phyloP scores from a whole-genome alignment of 2,329 filamentous ascomycete genomes.

The Phialocephala subalpina region DNA sequence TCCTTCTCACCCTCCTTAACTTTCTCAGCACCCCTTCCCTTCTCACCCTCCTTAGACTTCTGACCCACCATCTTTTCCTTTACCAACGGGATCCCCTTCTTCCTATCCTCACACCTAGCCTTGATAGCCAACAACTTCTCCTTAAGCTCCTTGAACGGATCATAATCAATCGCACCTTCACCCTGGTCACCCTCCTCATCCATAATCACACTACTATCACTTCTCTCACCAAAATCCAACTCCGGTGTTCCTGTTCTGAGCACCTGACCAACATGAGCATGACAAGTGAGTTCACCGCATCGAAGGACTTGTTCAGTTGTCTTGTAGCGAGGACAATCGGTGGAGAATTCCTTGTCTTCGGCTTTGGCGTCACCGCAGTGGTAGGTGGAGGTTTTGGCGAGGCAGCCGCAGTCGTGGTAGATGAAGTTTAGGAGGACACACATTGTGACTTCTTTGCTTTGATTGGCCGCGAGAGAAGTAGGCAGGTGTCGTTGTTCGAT shows the following conservation, averaged over 20 bases:
- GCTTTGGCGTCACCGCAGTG: neutral
- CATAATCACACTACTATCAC: too few relatives aligned
- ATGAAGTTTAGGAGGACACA: conserved; percentile 15
- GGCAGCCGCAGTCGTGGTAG: conserved; percentile 15
- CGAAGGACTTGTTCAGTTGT: neutral
- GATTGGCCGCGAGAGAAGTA: too few relatives aligned
- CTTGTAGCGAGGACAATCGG: neutral
- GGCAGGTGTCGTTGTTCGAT: too few relatives aligned
- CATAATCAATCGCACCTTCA: too few relatives aligned
- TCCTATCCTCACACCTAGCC: too few relatives aligned
- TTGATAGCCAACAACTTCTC: too few relatives aligned
- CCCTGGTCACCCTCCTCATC: too few relatives aligned
- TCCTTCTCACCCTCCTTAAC: conserved; percentile 4
- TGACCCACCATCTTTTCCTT: too few relatives aligned
- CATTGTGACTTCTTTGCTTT: conserved; percentile 11
- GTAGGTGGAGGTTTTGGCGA: conserved; percentile 5
- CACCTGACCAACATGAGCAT: neutral
- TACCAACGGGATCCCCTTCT: too few relatives aligned
- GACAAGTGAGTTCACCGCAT: neutral
- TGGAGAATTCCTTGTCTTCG: neutral
- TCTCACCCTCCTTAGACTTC: too few relatives aligned
- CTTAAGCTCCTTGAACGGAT: too few relatives aligned
- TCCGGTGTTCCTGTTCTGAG: neutral
- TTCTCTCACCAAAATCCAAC: too few relatives aligned
- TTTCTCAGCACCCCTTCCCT: neutral